Conservation (phyloP, 352 stramenopile species). For the Albugo candida region DNA sequence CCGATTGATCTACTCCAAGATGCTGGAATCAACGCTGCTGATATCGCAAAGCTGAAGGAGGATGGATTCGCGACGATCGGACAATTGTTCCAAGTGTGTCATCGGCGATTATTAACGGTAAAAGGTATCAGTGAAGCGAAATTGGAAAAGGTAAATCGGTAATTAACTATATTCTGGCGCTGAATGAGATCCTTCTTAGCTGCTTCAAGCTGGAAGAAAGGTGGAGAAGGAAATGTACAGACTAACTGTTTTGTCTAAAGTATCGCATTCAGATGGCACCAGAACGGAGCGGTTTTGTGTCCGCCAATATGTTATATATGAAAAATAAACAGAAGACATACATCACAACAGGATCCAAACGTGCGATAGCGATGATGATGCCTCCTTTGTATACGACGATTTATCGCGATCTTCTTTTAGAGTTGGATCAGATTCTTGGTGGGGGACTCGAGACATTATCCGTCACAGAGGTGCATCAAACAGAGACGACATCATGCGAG, state of each 20-base stretch:
- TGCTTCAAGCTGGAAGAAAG: slow-evolving; percentile 58
- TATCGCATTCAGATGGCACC: slow-evolving; percentile 27
- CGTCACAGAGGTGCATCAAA: slow-evolving; percentile 65
- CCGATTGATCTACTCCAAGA: slow-evolving; percentile 57
- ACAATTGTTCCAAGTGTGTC: slow-evolving; percentile 62
- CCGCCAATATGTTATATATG: slow-evolving; percentile 38
- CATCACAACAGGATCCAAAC: slow-evolving; percentile 56
- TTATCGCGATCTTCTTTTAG: slow-evolving; percentile 15
- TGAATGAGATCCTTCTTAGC: slow-evolving; percentile 9
- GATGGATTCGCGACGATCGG: slow-evolving; percentile 63
- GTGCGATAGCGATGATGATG: slow-evolving; percentile 10
- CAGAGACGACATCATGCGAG: not conserved
- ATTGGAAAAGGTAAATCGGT: slow-evolving; percentile 40
- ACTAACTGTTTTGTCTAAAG: not conserved
- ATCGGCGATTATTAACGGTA: slow-evolving; percentile 39
- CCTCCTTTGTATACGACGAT: not conserved
- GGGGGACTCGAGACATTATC: slow-evolving; percentile 80
- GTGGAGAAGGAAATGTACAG: slow-evolving; percentile 9
- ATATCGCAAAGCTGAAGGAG: slow-evolving; percentile 64
- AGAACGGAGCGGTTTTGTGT: slow-evolving; percentile 54
- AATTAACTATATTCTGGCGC: not conserved
- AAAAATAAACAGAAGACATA: slow-evolving; percentile 56
- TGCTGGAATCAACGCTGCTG: slow-evolving; percentile 44
- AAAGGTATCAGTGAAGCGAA: slow-evolving; percentile 83
- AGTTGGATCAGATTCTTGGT: slow-evolving; percentile 71